phyloP scores from a whole-genome alignment of 306 rosid species.

The Glycine tomentella region DNA sequence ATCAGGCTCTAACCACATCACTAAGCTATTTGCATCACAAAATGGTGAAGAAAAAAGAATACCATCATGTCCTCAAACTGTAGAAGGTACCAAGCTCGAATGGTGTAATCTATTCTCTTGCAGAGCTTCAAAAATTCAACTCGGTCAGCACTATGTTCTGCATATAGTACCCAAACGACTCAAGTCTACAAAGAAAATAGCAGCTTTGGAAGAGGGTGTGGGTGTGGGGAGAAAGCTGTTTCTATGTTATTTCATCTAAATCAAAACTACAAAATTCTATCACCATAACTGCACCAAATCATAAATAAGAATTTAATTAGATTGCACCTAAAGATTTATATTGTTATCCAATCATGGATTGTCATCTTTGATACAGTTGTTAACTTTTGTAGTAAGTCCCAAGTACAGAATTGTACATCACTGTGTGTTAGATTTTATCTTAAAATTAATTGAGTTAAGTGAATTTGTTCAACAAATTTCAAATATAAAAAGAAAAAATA shows the following conservation, averaged over 20 bases:
- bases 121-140: constrained; percentile 86
- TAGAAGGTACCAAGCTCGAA: constrained; percentile 92
- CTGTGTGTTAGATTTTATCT: too few relatives aligned
- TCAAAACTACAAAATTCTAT: neutral
- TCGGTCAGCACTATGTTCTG: constrained; percentile 75
- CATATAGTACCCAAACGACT: constrained; percentile 26
- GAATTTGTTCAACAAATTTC: too few relatives aligned
- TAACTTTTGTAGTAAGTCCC: neutral
- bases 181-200: neutral
- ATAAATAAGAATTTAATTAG: neutral
- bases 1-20: constrained; percentile 3
- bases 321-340: neutral
- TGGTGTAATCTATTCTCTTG: constrained; percentile 87
- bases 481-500: too few relatives aligned
- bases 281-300: constrained; percentile 8
- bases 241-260: constrained; percentile 18
- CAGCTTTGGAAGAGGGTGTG: too few relatives aligned
- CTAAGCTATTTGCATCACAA: constrained; percentile 2
- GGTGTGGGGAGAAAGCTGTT: too few relatives aligned
- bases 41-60: constrained; percentile 34
- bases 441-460: too few relatives aligned
- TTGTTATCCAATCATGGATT: neutral
- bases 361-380: neutral
- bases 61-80: constrained; percentile 99
- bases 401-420: neutral